Base-by-base conservation (phyloP, 441 rosid genomes). In the Pelargonium cotyledonis region DNA sequence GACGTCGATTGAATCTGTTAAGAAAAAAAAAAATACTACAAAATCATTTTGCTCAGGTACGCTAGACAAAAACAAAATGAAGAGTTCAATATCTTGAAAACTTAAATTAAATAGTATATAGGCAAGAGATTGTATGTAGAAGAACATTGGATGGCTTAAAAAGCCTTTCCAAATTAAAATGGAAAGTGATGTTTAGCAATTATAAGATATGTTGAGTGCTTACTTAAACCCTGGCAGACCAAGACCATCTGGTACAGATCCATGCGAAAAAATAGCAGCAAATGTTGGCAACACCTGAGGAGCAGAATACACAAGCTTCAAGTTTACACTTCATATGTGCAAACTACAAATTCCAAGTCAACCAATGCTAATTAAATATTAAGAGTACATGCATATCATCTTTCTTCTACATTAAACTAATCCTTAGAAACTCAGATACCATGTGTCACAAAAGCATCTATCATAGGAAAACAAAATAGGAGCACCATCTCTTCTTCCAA, bases 281-380 rank as follows among this genome's bases (percentile, higher is more conserved):
- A 92, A 86, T 67, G 99, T 92, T 40, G 99, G 99, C 78, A 95
- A 79, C 14, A 92, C 98, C 97, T 92, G 70, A 58, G 68, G 74
- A 65, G 47, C 1, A 29, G 53, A 12, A 73, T 65, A 70, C 31
- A 58, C 0, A n/a, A 43, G 31, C 70, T 29, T 63, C 49, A 6
- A 14, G n/a, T 63, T 15, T 6, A 21, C 31, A 14, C 19, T 12
- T 12, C 9, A 7, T 38, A 63, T 14, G 10, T 29, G 10, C 40
- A 23, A 46, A 21, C 68, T 46, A 46, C 57, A 66, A 14, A 4
- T 19, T 66, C 26, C 15, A 10, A 7, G 38, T 9, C 68, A 31
- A 70, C 19, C 14, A 11, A 19, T 38, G 10, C 16, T 3, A 47
- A 26, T 14, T 12, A 70, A n/a, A 38, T 0, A 29, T 31, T 38